Evolutionary conservation across 768 basidiomycete species (phyloP), one percentile per base, ranked within the genome.

Genomic region (Lanmaoa rubissima): DNA sequence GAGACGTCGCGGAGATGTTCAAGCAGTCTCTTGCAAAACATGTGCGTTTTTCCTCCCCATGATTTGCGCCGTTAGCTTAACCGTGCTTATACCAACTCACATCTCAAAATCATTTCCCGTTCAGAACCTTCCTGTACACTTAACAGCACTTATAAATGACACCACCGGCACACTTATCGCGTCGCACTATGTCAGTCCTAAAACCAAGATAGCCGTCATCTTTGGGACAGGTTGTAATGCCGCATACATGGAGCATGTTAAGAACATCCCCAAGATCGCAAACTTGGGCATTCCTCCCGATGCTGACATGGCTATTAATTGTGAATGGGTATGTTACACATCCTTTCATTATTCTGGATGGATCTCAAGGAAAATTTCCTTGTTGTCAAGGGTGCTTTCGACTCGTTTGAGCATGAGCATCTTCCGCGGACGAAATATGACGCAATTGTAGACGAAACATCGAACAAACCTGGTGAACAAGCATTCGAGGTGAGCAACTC

Each of bases 221-320:
- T 96, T 98, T 65, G 97, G 97, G 39, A 99, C 97, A 8, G 97
- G 97, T 0, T 98, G 95, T 70, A 98, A 98, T 70, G 96, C 96
- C 0, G 96, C 96, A 7, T 98, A 98, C 69, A 95, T 97, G 92
- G 96, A 99, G 70, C 84, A 86, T 55, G 83, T 93, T 16, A 80
- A 78, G 41, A 84, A 88, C 64, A 94, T 98, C 48, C 83, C 89
- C 40, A 99, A 99, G 79, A 84, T 98, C 60, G 79, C 81, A 47
- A 61, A 84, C 51, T 73, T 94, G n/a, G 87, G 86, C 1, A 79
- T 95, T 60, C 83, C 86, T 38, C 76, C 73, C 3, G 73, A 77
- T 14, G 80, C 77, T 28, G 79, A 88, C 51, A 97, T 99, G 83
- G 96, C 87, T 6, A 98, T 99, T 70, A 98, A 98, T 72, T 96